Percentiles rank a stretch among this genome's conserved stretches.
phyloP scores from a whole-genome alignment of 129 eudicot genomes.

The Arctium minus region DNA sequence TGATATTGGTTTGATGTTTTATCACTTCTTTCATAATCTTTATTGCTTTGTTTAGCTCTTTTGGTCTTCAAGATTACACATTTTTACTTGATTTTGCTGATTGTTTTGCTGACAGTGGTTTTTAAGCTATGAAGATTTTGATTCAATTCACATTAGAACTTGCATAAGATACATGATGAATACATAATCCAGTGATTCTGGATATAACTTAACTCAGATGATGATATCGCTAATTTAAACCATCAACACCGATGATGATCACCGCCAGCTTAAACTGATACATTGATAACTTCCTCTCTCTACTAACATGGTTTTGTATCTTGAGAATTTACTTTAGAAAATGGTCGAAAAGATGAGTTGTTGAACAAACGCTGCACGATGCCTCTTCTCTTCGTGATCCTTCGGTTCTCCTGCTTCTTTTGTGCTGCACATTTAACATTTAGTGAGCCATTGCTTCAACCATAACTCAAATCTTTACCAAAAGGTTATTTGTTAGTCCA shows the following conservation, averaged over 20 bases:
- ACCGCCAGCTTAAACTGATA: conserved; percentile 20
- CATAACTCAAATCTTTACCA: background rate
- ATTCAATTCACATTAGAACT: conserved; percentile 14
- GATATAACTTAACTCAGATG: conserved; percentile 5
- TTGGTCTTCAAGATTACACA: background rate
- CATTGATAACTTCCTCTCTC: conserved; percentile 25
- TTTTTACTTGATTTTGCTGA: background rate
- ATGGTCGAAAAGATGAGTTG: conserved; percentile 51
- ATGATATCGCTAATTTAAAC: conserved; percentile 14
- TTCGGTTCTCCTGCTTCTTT: conserved; percentile 28
- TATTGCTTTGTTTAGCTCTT: background rate
- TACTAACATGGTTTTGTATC: conserved; percentile 8
- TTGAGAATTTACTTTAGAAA: conserved; percentile 29
- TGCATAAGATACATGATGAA: conserved; percentile 13
- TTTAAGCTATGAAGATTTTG: conserved; percentile 10
- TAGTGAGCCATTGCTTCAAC: conserved; percentile 1
- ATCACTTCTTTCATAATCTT: background rate
- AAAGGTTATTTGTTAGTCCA: background rate
- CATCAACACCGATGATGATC: conserved; percentile 18
- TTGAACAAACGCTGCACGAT: conserved; percentile 48
- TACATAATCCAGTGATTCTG: conserved; percentile 10
- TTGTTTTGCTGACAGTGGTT: background rate
- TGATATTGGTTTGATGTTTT: conserved; percentile 15
- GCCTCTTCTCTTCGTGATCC: conserved; percentile 51
- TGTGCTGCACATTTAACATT: conserved; percentile 20